phyloP scores from a whole-genome alignment of 2,329 filamentous ascomycete genomes.

The Alternaria brassicae region DNA sequence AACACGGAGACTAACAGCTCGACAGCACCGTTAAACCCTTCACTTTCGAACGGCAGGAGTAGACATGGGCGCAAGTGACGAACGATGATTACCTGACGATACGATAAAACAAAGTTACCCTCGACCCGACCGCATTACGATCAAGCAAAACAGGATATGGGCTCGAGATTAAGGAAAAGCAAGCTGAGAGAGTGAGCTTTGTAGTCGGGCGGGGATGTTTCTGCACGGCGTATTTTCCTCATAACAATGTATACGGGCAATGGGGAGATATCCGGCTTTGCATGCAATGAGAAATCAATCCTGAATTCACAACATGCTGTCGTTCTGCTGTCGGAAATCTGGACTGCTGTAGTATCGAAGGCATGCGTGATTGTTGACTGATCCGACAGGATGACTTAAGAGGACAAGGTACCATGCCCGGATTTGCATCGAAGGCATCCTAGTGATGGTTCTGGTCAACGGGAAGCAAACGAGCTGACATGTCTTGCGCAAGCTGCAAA shows the following conservation, averaged over 20 bases:
- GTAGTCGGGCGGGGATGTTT: conserved; percentile 28
- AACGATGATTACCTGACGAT: conserved; percentile 41
- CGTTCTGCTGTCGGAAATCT: neutral
- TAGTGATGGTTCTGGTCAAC: neutral
- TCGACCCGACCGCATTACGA: conserved; percentile 18
- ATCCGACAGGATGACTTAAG: neutral
- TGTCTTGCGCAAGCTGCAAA: neutral
- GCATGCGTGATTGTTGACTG: neutral
- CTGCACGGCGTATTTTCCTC: conserved; percentile 34
- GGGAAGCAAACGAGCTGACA: neutral
- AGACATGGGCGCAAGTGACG: conserved; percentile 38
- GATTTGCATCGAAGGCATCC: neutral
- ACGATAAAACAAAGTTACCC: conserved; percentile 21
- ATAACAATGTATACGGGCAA: conserved; percentile 18
- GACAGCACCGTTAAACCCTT: conserved; percentile 46
- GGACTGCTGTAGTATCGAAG: neutral
- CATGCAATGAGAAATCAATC: conserved; percentile 35
- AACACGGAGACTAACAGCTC: conserved; percentile 17
- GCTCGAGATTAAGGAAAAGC: conserved; percentile 1
- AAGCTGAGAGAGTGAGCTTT: conserved; percentile 8
- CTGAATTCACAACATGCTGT: conserved; percentile 26
- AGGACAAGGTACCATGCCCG: neutral
- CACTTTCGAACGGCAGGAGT: conserved; percentile 32
- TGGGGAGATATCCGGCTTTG: conserved; percentile 27
- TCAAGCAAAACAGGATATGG: conserved; percentile 1